These are phyloP conservation scores for Plasmodium gonderi DNA, from an alignment of 169 alveolate species.

Conservation along the genomic window DNA sequence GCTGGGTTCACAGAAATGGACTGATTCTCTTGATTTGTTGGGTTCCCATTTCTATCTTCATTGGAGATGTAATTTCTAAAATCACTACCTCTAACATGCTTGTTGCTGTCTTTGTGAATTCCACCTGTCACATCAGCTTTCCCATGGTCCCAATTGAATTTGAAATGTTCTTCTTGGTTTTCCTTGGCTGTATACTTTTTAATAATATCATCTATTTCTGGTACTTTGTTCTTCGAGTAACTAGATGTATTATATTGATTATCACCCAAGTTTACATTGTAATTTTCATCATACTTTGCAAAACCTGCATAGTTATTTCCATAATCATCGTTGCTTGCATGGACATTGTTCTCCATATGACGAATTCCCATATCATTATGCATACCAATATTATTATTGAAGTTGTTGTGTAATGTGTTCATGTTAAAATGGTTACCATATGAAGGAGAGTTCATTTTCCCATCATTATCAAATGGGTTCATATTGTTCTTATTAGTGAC, in stretches of 20 bases:
- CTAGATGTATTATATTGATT: not conserved
- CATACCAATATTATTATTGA: not conserved
- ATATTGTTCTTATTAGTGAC: not conserved
- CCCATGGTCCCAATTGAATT: not conserved
- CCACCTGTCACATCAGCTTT: not conserved
- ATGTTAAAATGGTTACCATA: constrained; percentile 2
- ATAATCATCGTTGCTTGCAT: not conserved
- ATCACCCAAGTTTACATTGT: not conserved
- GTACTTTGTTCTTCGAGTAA: not conserved
- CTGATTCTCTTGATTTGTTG: not conserved
- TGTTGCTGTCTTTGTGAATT: not conserved
- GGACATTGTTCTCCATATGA: not conserved
- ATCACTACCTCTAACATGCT: not conserved
- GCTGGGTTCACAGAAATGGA: not conserved
- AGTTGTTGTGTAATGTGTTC: not conserved
- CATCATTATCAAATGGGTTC: not conserved
- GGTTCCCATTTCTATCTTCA: not conserved
- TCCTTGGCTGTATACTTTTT: constrained; percentile 28
- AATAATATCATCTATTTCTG: constrained; percentile 30
- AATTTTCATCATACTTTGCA: not conserved
- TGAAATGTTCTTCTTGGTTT: not conserved
- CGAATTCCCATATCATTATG: not conserved
- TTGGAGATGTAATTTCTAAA: not conserved
- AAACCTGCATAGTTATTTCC: too few relatives aligned
- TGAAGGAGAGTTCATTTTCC: not conserved